Evolutionary conservation across 2,329 filamentous ascomycete genomes (phyloP).

Genomic region (Fusarium lyarnte): DNA sequence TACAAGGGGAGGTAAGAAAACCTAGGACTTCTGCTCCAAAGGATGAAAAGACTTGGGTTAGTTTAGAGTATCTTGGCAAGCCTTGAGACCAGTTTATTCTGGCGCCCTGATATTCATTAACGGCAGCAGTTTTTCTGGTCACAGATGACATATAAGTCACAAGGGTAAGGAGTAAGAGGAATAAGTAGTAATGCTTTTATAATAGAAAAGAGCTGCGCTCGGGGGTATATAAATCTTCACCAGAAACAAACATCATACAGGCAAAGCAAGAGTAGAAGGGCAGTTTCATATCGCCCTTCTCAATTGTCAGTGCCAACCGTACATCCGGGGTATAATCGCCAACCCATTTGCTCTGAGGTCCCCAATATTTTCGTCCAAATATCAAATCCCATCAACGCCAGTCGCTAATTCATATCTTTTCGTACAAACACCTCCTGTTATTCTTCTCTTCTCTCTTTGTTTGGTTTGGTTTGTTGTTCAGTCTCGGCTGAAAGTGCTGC

Average conservation of each 20-base stretch:
- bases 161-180: too few relatives aligned
- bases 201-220: slow-evolving; percentile 26
- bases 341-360: slow-evolving; percentile 48
- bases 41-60: not conserved
- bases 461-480: slow-evolving; percentile 1
- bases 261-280: slow-evolving; percentile 13
- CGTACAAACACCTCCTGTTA: not conserved
- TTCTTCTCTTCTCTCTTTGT: not conserved
- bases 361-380: slow-evolving; percentile 20
- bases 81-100: not conserved
- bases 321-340: slow-evolving; percentile 25
- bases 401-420: slow-evolving; percentile 32
- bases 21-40: not conserved
- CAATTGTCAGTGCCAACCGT: slow-evolving; percentile 27
- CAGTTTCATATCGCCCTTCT: slow-evolving; percentile 35
- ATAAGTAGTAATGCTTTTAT: slow-evolving; percentile 11
- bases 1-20: too few relatives aligned
- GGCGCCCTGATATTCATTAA: not conserved
- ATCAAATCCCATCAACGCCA: slow-evolving; percentile 38
- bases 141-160: not conserved
- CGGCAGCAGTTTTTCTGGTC: not conserved
- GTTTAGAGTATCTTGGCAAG: not conserved
- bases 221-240: slow-evolving; percentile 57
- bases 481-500: slow-evolving; percentile 47
- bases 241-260: slow-evolving; percentile 55